Evolutionary conservation across 306 rosid species (phyloP), one percentile per base, ranked within the genome.

Genomic region (Acacia crassicarpa): DNA sequence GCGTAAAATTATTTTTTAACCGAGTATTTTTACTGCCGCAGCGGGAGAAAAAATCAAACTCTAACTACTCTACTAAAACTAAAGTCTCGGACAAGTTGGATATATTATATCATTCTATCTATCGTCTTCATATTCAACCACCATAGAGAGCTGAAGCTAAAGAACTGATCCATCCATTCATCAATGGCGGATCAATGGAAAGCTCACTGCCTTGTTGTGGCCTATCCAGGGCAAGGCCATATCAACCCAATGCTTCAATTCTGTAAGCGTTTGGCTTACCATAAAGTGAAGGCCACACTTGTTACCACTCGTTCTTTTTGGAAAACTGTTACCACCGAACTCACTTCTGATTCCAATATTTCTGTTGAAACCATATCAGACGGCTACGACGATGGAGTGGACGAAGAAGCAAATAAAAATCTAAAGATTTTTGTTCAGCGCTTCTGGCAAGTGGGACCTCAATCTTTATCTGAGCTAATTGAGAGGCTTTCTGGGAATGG

Each of bases 171-270:
- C 20, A 19, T 1, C 25, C 10, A 54, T 54, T 3, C 9, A 32
- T 7, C 9, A 25, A 44, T 72, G 49, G 70, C 9, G 25, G 70
- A 51, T 8, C 67, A 44, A 75, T 33, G 56, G 74, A 84, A 1
- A 73, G 67, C 63, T 41, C 84, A 86, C 49, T 76, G 59, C 45
- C 40, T 86, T 67, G 11, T 86, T 44, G 30, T 80, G 14, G 15
- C 80, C 25, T 80, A 32, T 58, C 86, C 83, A 8, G 17, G 15
- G 9, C 86, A 79, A 75, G 84, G 89, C 40, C 89, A 86, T 44
- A 33, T 86, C 13, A 86, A 83, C 38, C 89, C 89, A 4, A 38
- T 86, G 77, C 72, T 79, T 70, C 86, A 86, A 53, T 79, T 86
- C 83, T 71, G 59, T 16, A 86, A 86, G 68, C 80, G 78, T 20